These are phyloP conservation scores for Tarenaya hassleriana DNA, from an alignment of 345 rosid species.

Conservation along the genomic window DNA sequence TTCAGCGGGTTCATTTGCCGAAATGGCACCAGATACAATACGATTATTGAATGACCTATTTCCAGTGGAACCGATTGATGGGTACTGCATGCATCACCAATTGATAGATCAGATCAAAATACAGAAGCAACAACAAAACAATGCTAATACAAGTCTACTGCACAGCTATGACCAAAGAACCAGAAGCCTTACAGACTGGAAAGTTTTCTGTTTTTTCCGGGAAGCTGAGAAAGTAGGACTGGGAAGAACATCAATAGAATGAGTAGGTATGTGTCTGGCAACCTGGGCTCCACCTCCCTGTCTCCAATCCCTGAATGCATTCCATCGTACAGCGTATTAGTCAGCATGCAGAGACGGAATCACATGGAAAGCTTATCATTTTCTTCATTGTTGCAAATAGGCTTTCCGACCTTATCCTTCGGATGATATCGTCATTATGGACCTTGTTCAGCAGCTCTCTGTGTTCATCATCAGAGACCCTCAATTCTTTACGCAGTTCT, in stretches of 20 bases:
- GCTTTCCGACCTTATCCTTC: slow-evolving; percentile 62
- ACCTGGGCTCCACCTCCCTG: slow-evolving; percentile 59
- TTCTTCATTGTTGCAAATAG: slow-evolving; percentile 14
- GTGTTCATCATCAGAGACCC: slow-evolving; percentile 97
- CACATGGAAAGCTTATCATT: slow-evolving; percentile 7
- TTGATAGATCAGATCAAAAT: slow-evolving; percentile 33
- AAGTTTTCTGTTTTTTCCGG: slow-evolving; percentile 81
- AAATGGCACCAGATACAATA: slow-evolving; percentile 36
- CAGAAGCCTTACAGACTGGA: slow-evolving; percentile 46
- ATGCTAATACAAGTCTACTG: too few species aligned
- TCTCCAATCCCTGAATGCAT: slow-evolving; percentile 80
- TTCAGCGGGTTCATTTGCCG: slow-evolving; percentile 54
- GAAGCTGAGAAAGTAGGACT: slow-evolving; percentile 74
- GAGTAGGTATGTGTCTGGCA: slow-evolving; percentile 38
- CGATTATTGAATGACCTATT: slow-evolving; percentile 47
- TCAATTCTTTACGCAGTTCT: slow-evolving; percentile 85
- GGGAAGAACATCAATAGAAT: slow-evolving; percentile 54
- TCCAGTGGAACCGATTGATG: slow-evolving; percentile 45
- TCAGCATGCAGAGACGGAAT: slow-evolving; percentile 1
- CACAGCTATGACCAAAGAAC: not conserved
- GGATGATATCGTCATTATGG: slow-evolving; percentile 76
- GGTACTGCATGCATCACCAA: slow-evolving; percentile 46
- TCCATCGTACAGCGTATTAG: slow-evolving; percentile 13
- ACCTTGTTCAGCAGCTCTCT: slow-evolving; percentile 79
- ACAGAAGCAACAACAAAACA: not conserved